A percentile compares a stretch with the other conserved stretches of the same genome.
Conservation (phyloP, 75 land plant species). For the Gnetum montanum region DNA sequence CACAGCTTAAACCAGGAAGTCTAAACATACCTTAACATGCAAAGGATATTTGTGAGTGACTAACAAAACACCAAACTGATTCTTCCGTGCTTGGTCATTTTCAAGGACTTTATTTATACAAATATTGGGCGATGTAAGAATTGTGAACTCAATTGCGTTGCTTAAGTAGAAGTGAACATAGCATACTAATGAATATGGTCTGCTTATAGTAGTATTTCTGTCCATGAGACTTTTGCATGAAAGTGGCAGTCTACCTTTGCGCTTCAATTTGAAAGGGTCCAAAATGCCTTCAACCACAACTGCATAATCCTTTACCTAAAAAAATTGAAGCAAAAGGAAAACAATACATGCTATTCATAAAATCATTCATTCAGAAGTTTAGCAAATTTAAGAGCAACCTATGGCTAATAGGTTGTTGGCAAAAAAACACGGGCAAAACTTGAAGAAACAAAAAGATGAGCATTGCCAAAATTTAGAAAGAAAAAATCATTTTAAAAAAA, state of each 20-base stretch:
- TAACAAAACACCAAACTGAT: conserved; percentile 10
- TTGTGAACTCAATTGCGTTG: conserved; percentile 8
- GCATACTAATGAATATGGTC: conserved; percentile 8
- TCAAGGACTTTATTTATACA: conserved; percentile 2
- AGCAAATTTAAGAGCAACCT: no score
- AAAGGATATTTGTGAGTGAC: conserved; percentile 21
- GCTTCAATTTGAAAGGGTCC: neutral
- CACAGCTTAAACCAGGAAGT: neutral
- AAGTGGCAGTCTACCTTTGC: conserved; percentile 9
- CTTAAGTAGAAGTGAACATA: conserved; percentile 19
- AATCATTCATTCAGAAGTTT: no score
- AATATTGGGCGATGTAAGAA: conserved; percentile 11
- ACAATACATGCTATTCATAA: no score
- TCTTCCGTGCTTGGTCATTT: no score
- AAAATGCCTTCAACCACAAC: conserved; percentile 22
- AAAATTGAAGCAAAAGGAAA: no score
- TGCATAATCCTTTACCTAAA: conserved; percentile 15
- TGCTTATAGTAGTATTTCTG: conserved; percentile 8
- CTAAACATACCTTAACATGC: conserved; percentile 9
- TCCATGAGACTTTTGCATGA: conserved; percentile 14
- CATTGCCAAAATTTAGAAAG: no score
- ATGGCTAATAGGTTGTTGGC: no score
- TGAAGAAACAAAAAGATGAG: no score
- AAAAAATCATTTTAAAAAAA: no score
- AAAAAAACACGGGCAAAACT: no score